Conservation (phyloP, 371 early-diverging fungal species). For the Actinomucor elegans region DNA sequence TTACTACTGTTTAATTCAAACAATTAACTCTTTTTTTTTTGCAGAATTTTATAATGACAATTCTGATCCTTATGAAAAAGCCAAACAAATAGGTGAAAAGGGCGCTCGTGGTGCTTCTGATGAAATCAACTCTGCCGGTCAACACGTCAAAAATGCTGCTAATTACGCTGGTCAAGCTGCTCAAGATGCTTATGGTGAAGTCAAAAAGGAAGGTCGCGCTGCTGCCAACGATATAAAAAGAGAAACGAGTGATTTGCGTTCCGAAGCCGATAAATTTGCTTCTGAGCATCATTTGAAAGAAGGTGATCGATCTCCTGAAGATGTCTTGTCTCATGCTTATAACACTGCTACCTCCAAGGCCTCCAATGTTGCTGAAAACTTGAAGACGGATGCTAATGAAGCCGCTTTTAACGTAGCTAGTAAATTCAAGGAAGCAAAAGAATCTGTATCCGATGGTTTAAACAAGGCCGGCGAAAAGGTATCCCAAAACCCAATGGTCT, state of each 20-base stretch:
- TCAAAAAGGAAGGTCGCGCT: neutral
- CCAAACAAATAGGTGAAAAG: neutral
- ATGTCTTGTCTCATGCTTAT: slow-evolving; percentile 11
- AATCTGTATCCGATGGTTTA: neutral
- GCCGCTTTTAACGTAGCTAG: slow-evolving; percentile 5
- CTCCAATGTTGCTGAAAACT: neutral
- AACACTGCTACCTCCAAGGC: neutral
- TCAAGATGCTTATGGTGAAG: slow-evolving; percentile 15
- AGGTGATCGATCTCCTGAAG: slow-evolving; percentile 27
- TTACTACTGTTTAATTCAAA: neutral
- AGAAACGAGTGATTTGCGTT: neutral
- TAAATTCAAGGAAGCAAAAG: slow-evolving; percentile 5
- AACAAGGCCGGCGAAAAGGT: neutral
- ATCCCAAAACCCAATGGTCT: slow-evolving; percentile 20
- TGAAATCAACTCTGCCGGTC: slow-evolving; percentile 1
- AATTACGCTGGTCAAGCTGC: slow-evolving; percentile 14
- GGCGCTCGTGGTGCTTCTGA: neutral
- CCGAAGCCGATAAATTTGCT: slow-evolving; percentile 16
- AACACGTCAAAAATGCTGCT: slow-evolving; percentile 14
- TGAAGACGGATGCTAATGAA: slow-evolving; percentile 1
- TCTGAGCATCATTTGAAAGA: slow-evolving; percentile 33
- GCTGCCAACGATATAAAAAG: neutral
- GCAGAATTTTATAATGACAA: slow-evolving; percentile 7
- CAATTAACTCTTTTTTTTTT: neutral
- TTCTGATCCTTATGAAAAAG: slow-evolving; percentile 11